phyloP scores from a whole-genome alignment of 1,284 basidiomycete species.

The Boletus semigastroideus region DNA sequence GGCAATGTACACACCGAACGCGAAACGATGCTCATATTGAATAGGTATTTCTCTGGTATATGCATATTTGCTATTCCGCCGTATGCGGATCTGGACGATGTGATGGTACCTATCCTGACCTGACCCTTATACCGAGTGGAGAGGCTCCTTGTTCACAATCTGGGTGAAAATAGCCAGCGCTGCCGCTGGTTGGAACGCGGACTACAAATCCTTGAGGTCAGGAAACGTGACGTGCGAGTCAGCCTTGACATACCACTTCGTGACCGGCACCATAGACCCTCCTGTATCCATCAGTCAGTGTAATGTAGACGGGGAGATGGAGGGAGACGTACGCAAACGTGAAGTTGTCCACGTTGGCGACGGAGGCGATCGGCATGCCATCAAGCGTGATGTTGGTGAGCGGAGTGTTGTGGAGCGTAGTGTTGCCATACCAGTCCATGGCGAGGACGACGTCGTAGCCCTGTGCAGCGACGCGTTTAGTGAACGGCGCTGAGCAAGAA shows the following conservation, averaged over 20 bases:
- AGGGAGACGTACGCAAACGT: constrained; percentile 51
- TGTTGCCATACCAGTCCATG: constrained; percentile 63
- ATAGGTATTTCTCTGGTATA: too few relatives aligned
- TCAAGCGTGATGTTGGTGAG: constrained; percentile 58
- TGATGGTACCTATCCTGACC: too few relatives aligned
- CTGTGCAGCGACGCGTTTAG: constrained; percentile 24
- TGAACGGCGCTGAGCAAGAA: background rate
- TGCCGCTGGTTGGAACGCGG: constrained; percentile 57
- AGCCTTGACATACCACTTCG: constrained; percentile 48
- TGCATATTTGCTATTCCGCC: too few relatives aligned
- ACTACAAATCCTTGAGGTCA: constrained; percentile 38
- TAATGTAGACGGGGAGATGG: background rate
- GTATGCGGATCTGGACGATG: too few relatives aligned
- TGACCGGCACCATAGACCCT: constrained; percentile 56
- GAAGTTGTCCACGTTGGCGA: constrained; percentile 65
- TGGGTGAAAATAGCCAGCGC: constrained; percentile 58
- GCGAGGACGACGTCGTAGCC: constrained; percentile 50
- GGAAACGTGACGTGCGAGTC: background rate
- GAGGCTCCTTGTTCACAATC: constrained; percentile 41
- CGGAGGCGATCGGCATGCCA: constrained; percentile 50
- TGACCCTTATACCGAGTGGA: background rate
- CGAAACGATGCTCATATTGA: too few relatives aligned
- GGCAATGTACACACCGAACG: too few relatives aligned
- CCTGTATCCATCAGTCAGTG: constrained; percentile 27
- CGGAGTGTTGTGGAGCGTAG: constrained; percentile 45